Conservation (phyloP, 2,329 filamentous ascomycete genomes). For the Cryphonectria nitschkei region DNA sequence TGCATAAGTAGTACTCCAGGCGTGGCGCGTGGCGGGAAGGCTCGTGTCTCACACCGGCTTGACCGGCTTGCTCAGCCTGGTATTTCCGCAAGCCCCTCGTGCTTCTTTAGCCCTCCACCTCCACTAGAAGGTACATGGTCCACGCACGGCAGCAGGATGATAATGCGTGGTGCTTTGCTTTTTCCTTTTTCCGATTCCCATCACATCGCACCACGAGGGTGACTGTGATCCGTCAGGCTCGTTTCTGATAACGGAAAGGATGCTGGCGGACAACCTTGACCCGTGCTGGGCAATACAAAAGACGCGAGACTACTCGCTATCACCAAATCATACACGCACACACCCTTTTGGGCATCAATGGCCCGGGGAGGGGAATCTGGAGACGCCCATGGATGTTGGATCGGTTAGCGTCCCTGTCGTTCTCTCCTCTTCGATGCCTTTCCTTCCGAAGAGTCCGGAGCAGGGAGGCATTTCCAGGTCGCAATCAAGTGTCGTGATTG, state of each 20-base stretch:
- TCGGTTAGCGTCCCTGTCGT: not conserved
- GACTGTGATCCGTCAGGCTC: slow-evolving; percentile 12
- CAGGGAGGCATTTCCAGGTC: not conserved
- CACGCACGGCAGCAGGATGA: not conserved
- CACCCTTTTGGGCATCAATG: slow-evolving; percentile 4
- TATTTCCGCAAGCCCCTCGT: not conserved
- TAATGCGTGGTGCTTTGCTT: not conserved
- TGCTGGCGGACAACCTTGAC: not conserved
- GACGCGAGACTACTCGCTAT: not conserved
- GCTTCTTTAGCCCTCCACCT: not conserved
- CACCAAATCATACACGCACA: not conserved
- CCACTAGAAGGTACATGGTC: not conserved
- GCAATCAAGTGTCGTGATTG: not conserved
- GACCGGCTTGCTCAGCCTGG: slow-evolving; percentile 6
- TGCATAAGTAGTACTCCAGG: not conserved
- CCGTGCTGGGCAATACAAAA: not conserved
- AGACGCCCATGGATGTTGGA: not conserved
- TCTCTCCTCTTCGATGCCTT: not conserved
- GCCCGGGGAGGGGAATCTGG: not conserved
- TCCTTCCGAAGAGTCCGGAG: not conserved
- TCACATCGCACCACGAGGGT: slow-evolving; percentile 10
- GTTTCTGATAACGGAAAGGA: not conserved
- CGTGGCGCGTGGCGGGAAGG: not conserved
- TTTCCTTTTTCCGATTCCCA: not conserved
- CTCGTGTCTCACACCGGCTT: not conserved